Conservation (phyloP, 2,329 filamentous ascomycete species). For the Bipolaris sorokiniana region DNA sequence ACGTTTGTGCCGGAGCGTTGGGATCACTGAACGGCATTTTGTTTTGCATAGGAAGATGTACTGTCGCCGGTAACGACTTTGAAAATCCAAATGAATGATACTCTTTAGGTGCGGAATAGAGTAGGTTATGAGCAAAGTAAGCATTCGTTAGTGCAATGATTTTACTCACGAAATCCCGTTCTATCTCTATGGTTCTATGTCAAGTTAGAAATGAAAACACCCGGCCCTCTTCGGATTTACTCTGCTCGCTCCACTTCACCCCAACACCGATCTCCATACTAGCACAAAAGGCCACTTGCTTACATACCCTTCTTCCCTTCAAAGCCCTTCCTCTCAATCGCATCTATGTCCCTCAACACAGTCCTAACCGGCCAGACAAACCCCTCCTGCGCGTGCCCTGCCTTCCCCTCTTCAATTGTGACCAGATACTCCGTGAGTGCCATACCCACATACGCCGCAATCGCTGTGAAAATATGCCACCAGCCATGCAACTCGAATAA, state of each 20-base stretch:
- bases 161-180: not conserved
- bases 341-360: constrained; percentile 40
- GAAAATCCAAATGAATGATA: not conserved
- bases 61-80: not conserved
- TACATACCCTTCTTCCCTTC: constrained; percentile 25
- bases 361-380: constrained; percentile 47
- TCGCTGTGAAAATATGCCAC: constrained; percentile 68
- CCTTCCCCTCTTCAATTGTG: constrained; percentile 38
- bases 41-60: not conserved
- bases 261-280: no score
- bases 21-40: not conserved
- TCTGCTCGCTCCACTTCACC: not conserved
- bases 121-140: not conserved
- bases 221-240: not conserved
- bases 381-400: constrained; percentile 36
- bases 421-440: constrained; percentile 47
- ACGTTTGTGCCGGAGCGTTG: not conserved
- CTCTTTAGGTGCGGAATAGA: not conserved
- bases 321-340: constrained; percentile 11
- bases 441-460: constrained; percentile 57
- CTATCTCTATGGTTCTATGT: not conserved
- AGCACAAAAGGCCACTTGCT: not conserved
- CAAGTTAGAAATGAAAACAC: not conserved
- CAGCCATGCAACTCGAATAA: constrained; percentile 66
- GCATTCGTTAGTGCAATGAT: not conserved